Conservation (phyloP, 2,329 filamentous ascomycete species). For the Didymella arachidicola region DNA sequence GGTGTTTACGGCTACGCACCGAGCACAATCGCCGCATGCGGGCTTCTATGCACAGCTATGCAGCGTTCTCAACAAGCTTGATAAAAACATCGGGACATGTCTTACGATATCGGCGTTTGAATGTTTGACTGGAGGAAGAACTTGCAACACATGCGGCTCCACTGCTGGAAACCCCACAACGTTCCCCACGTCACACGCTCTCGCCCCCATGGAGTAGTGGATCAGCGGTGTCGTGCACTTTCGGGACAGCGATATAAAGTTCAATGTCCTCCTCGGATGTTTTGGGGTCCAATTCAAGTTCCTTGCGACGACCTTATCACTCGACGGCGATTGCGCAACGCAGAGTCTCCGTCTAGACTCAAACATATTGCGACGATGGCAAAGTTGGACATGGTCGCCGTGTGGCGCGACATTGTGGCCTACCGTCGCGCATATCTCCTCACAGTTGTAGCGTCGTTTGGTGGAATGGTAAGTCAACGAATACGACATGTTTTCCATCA, state of each 20-base stretch:
- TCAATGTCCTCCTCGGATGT: background rate
- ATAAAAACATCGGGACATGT: constrained; percentile 6
- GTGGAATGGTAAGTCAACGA: constrained; percentile 43
- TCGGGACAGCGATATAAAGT: constrained; percentile 14
- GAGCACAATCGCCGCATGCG: constrained; percentile 16
- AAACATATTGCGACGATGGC: constrained; percentile 33
- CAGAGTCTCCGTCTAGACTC: background rate
- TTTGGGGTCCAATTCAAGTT: constrained; percentile 3
- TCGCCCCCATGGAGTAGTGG: constrained; percentile 20
- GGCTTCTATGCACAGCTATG: constrained; percentile 11
- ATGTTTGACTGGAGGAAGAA: constrained; percentile 36
- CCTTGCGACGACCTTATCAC: background rate
- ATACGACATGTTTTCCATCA: background rate
- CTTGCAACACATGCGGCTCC: constrained; percentile 23
- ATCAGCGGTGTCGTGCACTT: constrained; percentile 8
- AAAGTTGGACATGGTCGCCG: constrained; percentile 42
- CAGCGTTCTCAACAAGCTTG: constrained; percentile 7
- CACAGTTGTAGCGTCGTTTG: constrained; percentile 54
- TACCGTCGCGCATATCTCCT: constrained; percentile 53
- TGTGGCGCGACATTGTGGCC: constrained; percentile 52
- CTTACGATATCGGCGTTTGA: constrained; percentile 26
- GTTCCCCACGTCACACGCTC: constrained; percentile 27
- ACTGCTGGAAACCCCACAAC: constrained; percentile 31
- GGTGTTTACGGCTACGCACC: constrained; percentile 6
- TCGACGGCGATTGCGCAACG: background rate